Percentiles rank a stretch among this genome's conserved stretches.
Evolutionary conservation across 768 basidiomycete genomes (phyloP).

Genomic region (Phaeotremella fagi): DNA sequence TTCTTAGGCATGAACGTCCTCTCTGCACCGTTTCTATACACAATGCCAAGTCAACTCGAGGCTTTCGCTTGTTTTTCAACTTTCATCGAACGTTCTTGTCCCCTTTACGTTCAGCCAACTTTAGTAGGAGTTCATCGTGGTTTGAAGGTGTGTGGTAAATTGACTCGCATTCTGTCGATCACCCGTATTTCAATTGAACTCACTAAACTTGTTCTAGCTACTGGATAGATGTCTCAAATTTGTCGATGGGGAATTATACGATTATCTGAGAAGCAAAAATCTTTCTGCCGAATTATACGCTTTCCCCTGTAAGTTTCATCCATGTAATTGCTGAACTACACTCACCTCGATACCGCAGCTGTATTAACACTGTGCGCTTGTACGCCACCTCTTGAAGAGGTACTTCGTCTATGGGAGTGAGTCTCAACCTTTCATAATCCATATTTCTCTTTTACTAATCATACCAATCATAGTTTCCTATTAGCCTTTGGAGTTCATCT

Average conservation of each 20-base stretch:
- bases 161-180: neutral
- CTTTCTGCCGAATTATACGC: conserved; percentile 94
- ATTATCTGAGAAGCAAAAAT: conserved; percentile 78
- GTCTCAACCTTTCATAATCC: conserved; percentile 4
- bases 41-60: conserved; percentile 95
- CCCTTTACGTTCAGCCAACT: conserved; percentile 94
- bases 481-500: conserved; percentile 94
- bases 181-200: neutral
- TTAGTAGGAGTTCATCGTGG: conserved; percentile 93
- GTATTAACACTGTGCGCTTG: conserved; percentile 93
- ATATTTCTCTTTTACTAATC: neutral
- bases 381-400: conserved; percentile 92
- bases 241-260: conserved; percentile 80
- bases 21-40: conserved; percentile 94
- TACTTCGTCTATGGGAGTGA: conserved; percentile 84
- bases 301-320: conserved; percentile 76
- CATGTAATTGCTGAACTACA: no score
- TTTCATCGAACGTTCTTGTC: conserved; percentile 92
- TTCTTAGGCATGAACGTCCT: conserved; percentile 86
- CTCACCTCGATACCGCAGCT: no score
- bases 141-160: conserved; percentile 62
- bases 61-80: conserved; percentile 95
- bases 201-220: conserved; percentile 55
- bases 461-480: conserved; percentile 57
- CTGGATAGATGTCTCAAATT: conserved; percentile 87